Base-by-base conservation (phyloP, 208 protist genomes). In the Trypanosoma scelopori region DNA sequence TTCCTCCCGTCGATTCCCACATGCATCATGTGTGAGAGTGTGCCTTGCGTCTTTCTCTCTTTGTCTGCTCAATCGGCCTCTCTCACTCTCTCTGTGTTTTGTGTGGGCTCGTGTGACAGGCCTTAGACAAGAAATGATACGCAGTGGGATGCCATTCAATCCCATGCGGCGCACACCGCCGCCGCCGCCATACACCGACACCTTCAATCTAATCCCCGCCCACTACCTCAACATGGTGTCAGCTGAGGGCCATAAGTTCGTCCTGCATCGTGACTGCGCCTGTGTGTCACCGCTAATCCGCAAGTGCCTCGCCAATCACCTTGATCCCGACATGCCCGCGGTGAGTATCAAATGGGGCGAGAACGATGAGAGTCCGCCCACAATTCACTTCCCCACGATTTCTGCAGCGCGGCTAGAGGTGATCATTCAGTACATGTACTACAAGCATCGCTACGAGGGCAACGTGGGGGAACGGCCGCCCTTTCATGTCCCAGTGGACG, bases 101-200 rank as follows among this genome's bases (percentile, higher is more conserved):
- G 55, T 53, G 49, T 23, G 47, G 27, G 27, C 13, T 20, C 30
- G 15, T 45, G 27, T 46, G 5, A 22, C 3, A 35, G 35, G 30
- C 12, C 27, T 1, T 22, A 22, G 22, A 37, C 42, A 0, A 55
- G 53, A 12, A 16, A 74, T 74, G 71, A 90, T 83, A 71, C 88
- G 81, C 48, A 77, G 69, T 55, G 69, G 78, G 0, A 30, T 69
- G 12, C 57, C 85, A 11, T 96, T 96, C 56, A 90, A 96, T 55
- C 87, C 87, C 5, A 96, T 96, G 90, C 78, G 87, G 84, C 91
- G 81, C 69, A 82, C 84, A 5, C 85, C 85, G 43, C 87, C 83
- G 47, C 90, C 90, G 28, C 87, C 91, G 3, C 85, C 85, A 16
- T 76, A 89, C 65, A 82, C 81, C 4, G 91, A 93, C 62, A 84